Base-by-base conservation (phyloP, 768 basidiomycete genomes). In the Filobasidium wieringae region DNA sequence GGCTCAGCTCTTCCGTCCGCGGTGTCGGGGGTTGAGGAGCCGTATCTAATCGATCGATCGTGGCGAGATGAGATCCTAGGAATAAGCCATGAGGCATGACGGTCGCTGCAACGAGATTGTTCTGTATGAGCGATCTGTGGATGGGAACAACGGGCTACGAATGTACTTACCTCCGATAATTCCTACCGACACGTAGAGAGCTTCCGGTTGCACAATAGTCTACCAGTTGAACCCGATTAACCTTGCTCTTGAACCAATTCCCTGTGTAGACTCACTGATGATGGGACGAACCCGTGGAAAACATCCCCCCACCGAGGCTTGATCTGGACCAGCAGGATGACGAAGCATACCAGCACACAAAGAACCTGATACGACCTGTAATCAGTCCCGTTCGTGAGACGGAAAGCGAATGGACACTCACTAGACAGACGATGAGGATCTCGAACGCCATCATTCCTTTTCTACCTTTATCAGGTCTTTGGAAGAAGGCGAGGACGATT, bases 1-100 rank as follows among this genome's bases (percentile, higher is more conserved):
- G 17, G 26, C 27, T 41, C 6, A 43, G 31, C 12, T 39, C 19
- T 37, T 53, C 33, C 12, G 15, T 31, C 30, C 34, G 53, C 5
- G 36, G 19, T 15, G 2, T n/a, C 1, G 53, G 45, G 3, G 36
- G 53, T 22, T 26, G 36, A n/a, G 52, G 53, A 22, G 58, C 43
- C 14, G 45, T 36, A 30, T 69, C 75, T 14, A 88, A 66, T 43
- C 90, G 77, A 57, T 90, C 84, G 68, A 90, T 86, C 0, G 87
- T 89, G 2, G 88, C 84, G 4, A 95, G 80, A 32, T 56, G 51
- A 26, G 47, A 51, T 12, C 90, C 91, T 15, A 95, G 78, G 77
- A 87, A 90, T n/a, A 95, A 77, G 59, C 84, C 85, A 71, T 92
- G 90, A 0, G 90, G 90, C 90, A 92, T 92, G 59, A 90, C 84